phyloP scores from a whole-genome alignment of 75 land plant genomes.

The Adiantum capillusveneris region DNA sequence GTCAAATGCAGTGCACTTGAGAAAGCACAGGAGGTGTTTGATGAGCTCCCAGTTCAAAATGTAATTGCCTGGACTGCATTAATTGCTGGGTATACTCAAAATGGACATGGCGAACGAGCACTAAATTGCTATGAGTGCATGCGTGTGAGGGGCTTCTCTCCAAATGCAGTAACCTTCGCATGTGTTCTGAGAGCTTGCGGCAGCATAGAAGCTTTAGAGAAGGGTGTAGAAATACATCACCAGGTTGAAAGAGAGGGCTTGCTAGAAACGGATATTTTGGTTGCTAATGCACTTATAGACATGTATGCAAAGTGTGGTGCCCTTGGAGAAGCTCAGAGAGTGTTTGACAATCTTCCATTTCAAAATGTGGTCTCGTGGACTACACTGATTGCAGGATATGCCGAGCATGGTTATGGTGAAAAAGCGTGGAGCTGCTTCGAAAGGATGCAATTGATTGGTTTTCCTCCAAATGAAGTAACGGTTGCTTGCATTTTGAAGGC shows the following conservation, averaged over 20 bases:
- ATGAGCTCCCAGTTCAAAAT: background rate
- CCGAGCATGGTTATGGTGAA: conserved; percentile 9
- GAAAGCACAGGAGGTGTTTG: conserved; percentile 9
- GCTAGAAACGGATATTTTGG: conserved; percentile 6
- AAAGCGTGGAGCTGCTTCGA: conserved; percentile 18
- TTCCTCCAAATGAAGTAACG: conserved; percentile 9
- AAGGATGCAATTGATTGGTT: conserved; percentile 8
- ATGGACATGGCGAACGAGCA: conserved; percentile 6
- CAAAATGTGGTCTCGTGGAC: conserved; percentile 19
- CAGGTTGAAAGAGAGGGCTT: background rate
- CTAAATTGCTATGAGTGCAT: conserved; percentile 4
- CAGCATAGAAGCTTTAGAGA: conserved; percentile 6
- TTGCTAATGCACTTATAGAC: conserved; percentile 13
- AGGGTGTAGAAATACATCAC: conserved; percentile 8
- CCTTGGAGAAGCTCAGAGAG: conserved; percentile 8
- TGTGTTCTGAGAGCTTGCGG: conserved; percentile 9
- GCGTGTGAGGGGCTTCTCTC: background rate
- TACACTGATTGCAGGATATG: conserved; percentile 17
- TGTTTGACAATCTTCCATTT: conserved; percentile 12
- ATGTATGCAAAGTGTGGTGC: conserved; percentile 21
- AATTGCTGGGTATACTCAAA: conserved; percentile 18
- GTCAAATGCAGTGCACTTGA: conserved; percentile 13
- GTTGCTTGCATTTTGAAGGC: conserved; percentile 10
- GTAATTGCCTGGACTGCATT: conserved; percentile 16
- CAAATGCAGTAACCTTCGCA: conserved; percentile 9